phyloP scores from a whole-genome alignment of 2,329 filamentous ascomycete species.

The Aspergillus intermedius region DNA sequence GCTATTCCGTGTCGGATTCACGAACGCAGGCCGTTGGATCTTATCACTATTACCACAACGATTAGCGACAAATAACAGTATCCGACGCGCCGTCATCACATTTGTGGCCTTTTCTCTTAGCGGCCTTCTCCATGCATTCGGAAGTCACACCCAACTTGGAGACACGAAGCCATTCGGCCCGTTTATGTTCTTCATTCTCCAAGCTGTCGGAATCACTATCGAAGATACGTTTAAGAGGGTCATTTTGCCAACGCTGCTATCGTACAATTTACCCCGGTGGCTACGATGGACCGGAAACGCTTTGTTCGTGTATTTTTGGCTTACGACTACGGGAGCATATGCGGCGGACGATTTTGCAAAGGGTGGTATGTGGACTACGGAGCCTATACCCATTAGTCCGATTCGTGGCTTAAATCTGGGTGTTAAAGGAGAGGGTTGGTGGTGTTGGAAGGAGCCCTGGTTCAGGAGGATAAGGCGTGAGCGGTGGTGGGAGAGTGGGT shows the following conservation, averaged over 20 bases:
- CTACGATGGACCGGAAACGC: slow-evolving; percentile 54
- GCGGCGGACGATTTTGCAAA: slow-evolving; percentile 71
- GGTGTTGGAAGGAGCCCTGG: slow-evolving; percentile 57
- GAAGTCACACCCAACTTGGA: slow-evolving; percentile 61
- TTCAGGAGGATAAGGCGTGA: slow-evolving; percentile 55
- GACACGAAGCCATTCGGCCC: slow-evolving; percentile 51
- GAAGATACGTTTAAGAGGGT: slow-evolving; percentile 45
- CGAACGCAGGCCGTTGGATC: slow-evolving; percentile 34
- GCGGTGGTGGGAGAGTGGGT: slow-evolving; percentile 58
- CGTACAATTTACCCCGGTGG: slow-evolving; percentile 37
- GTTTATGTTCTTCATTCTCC: slow-evolving; percentile 65
- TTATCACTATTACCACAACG: slow-evolving; percentile 21
- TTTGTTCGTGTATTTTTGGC: slow-evolving; percentile 58
- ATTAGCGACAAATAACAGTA: slow-evolving; percentile 8
- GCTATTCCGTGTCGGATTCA: slow-evolving; percentile 62
- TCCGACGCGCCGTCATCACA: slow-evolving; percentile 18
- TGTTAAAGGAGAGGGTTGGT: slow-evolving; percentile 55
- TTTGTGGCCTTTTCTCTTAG: slow-evolving; percentile 30
- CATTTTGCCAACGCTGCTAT: slow-evolving; percentile 28
- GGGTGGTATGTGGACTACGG: slow-evolving; percentile 70
- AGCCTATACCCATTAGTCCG: slow-evolving; percentile 71
- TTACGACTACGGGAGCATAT: slow-evolving; percentile 57
- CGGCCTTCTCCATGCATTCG: slow-evolving; percentile 58
- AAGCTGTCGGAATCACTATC: slow-evolving; percentile 58
- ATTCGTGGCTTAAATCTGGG: slow-evolving; percentile 63